Evolutionary conservation across 106 monocot species (phyloP), one percentile per base, ranked within the genome.

Genomic region (Apostasia ramifera): DNA sequence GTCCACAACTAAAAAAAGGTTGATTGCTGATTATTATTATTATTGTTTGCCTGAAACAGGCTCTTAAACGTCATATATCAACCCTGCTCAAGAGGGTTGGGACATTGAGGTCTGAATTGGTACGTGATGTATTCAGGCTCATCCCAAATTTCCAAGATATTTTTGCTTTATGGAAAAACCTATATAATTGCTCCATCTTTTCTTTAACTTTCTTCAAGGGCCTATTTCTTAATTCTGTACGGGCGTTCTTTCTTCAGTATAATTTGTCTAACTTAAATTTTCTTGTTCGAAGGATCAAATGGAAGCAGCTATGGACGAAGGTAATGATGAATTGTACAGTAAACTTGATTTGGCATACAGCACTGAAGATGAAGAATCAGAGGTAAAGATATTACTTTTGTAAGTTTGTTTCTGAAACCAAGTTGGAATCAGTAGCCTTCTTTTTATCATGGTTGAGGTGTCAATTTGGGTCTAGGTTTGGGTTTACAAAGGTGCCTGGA

Each of bases 61-160:
- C 97, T 70, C 84, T 98, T 50, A 73, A 47, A 52, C 56, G n/a
- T 40, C 90, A 98, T 74, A 70, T 90, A 15, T 71, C 81, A 47
- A 85, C 40, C 62, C 67, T 98, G 51, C 64, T 70, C 53, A 82
- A 53, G 53, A 79, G 69, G 72, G 87, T 85, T 69, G 83, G 86
- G 69, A 79, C 81, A 73, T 78, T 98, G 50, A 93, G 63, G 75
- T 67, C 81, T 63, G 89, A 90, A 78, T 77, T 98, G 82, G 97
- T 98, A 85, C 73, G 64, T 39, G 8, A 10, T 64, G 13, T 2
- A 42, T 83, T 47, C 38, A 26, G 26, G 26, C 26, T 73, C 5
- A 10, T 66, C 63, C 50, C 3, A 65, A 65, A 47, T 26, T 63
- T 52, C 8, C 6, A 53, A 39, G 49, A 39, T 66, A 10, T 9